These are phyloP conservation scores for Diospyros kaki DNA, from an alignment of 148 eudicot species.

Conservation along the genomic window DNA sequence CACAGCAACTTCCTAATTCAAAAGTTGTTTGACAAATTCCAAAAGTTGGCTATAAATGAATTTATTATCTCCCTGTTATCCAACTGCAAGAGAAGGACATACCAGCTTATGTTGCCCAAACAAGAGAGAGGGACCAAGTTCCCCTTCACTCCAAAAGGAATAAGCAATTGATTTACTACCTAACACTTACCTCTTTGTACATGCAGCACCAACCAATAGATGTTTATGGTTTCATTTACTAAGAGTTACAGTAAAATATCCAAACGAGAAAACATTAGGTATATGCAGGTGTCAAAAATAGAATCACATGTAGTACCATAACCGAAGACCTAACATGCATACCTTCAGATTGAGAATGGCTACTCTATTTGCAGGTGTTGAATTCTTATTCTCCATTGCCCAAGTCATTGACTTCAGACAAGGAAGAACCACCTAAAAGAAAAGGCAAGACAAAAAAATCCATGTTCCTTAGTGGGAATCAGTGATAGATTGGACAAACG, in stretches of 20 bases:
- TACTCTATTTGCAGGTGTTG: constrained; percentile 66
- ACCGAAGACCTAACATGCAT: constrained; percentile 10
- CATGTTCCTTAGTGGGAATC: neutral
- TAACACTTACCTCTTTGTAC: neutral
- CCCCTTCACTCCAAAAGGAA: neutral
- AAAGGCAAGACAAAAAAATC: constrained; percentile 6
- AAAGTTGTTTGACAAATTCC: neutral
- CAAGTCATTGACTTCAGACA: constrained; percentile 96
- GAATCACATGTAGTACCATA: neutral
- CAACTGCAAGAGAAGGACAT: neutral
- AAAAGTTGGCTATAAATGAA: neutral
- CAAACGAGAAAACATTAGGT: neutral
- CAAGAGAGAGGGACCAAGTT: neutral
- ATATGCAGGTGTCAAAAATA: neutral
- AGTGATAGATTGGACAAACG: neutral
- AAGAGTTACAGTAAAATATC: neutral
- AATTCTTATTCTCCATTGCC: constrained; percentile 84
- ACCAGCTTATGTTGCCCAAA: neutral
- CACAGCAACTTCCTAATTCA: constrained; percentile 8
- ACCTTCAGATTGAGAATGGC: constrained; percentile 92
- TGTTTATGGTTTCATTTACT: neutral
- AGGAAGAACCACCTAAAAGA: constrained; percentile 60
- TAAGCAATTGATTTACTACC: neutral
- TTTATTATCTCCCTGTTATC: neutral
- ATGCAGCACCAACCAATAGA: neutral